phyloP scores from a whole-genome alignment of 1,139 yeast genomes.

The Geotrichum cucujoidarum region DNA sequence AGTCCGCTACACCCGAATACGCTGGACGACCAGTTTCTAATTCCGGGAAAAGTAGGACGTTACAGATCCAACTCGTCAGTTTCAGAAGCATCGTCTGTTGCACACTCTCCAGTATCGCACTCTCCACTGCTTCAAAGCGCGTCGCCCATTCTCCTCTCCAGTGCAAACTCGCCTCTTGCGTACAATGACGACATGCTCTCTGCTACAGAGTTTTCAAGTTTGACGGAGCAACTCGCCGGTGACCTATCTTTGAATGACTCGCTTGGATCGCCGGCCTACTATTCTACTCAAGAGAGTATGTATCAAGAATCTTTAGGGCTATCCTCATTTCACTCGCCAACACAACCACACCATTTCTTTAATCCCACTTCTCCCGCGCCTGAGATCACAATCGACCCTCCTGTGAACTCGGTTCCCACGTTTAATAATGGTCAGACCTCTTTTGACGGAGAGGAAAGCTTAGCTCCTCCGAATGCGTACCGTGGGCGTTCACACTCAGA shows the following conservation, averaged over 20 bases:
- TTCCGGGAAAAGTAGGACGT: conserved; percentile 17
- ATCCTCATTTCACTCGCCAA: no score
- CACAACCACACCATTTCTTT: not conserved
- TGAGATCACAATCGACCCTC: conserved; percentile 19
- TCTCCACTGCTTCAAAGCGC: conserved; percentile 14
- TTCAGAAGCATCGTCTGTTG: conserved; percentile 23
- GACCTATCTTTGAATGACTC: conserved; percentile 6
- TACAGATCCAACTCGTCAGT: conserved; percentile 21
- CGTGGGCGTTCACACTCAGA: conserved; percentile 28
- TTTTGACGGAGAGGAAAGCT: conserved; percentile 1
- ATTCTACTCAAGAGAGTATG: not conserved
- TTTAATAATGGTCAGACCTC: conserved; percentile 14
- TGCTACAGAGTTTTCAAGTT: not conserved
- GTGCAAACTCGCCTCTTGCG: conserved; percentile 24
- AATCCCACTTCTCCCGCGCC: conserved; percentile 10
- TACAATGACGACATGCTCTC: conserved; percentile 14
- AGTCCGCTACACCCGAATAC: conserved; percentile 3
- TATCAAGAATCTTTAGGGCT: no score
- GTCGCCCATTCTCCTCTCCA: conserved; percentile 14
- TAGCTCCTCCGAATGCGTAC: conserved; percentile 18
- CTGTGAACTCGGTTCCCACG: not conserved
- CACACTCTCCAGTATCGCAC: conserved; percentile 18
- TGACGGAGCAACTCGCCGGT: conserved; percentile 11
- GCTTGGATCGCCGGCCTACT: not conserved
- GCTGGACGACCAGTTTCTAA: conserved; percentile 14